Evolutionary conservation across 2,329 filamentous ascomycete species (phyloP).

Genomic region (Ambrosiella beaveri): DNA sequence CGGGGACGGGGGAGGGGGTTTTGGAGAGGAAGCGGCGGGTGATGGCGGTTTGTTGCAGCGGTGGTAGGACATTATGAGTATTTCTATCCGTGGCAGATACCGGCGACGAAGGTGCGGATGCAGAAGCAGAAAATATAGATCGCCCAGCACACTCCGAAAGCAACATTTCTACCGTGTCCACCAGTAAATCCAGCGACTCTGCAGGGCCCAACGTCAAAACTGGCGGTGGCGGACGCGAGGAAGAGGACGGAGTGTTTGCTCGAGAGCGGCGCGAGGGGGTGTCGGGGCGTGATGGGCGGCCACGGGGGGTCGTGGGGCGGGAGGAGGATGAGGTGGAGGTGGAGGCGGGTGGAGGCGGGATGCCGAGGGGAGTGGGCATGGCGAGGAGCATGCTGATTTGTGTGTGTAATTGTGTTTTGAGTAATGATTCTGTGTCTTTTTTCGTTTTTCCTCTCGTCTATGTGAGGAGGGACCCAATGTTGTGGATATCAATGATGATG

Average conservation of each 20-base stretch:
- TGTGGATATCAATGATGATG: too few relatives aligned
- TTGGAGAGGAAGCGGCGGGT: conserved; percentile 90
- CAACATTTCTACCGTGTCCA: conserved; percentile 51
- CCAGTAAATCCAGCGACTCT: conserved; percentile 65
- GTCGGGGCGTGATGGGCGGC: conserved; percentile 23
- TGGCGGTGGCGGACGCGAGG: conserved; percentile 15
- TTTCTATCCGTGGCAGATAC: too few relatives aligned
- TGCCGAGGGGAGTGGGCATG: background rate
- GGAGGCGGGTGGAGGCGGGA: background rate
- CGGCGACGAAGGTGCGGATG: too few relatives aligned
- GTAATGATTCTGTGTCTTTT: background rate
- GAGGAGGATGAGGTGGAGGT: background rate
- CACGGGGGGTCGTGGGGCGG: conserved; percentile 22
- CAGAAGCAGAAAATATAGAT: too few relatives aligned
- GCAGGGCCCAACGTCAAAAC: conserved; percentile 42
- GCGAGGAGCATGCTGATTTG: background rate
- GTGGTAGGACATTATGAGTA: background rate
- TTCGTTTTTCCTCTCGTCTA: too few relatives aligned
- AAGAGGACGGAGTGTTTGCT: conserved; percentile 11
- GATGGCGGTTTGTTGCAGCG: conserved; percentile 48
- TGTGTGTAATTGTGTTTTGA: background rate
- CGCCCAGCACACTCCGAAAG: conserved; percentile 23
- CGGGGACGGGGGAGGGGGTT: conserved; percentile 61
- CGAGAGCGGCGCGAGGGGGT: conserved; percentile 20
- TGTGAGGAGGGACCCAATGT: too few relatives aligned